Evolutionary conservation across 2,329 filamentous ascomycete genomes (phyloP), one percentile per base, ranked within the genome.

Genomic region (Achaetomium macrosporum): DNA sequence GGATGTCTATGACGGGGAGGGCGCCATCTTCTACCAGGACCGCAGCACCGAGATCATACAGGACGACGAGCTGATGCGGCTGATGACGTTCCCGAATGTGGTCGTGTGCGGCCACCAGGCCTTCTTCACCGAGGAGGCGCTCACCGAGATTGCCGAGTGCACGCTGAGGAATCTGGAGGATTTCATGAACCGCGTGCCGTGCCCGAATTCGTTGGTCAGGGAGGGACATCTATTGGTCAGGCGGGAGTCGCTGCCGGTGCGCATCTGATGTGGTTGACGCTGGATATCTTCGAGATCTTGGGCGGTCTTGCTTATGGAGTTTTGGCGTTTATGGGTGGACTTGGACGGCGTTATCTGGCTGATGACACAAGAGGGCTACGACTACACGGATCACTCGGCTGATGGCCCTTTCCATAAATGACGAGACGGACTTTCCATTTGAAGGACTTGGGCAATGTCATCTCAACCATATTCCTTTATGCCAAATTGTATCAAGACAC

Each of bases 21-120:
- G 76, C n/a, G 66, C 71, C 37, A 68, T 85, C 35, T 87, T 87
- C 62, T 86, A 86, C 65, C 75, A 79, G 60, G 83, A 86, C 59
- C 81, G 83, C 61, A 84, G 81, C 5, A 75, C 72, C 13, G 76
- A 83, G 57, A 82, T 86, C 60, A 84, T 86, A 57, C 73, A 85
- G 45, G 84, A 87, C 62, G 83, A 87, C 60, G 72, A 78, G 51
- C 70, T 87, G 42, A 83, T 83, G 76, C 76, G 83, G 5, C 67
- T 87, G 57, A 79, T 83, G 68, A 85, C 82, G 0, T 87, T 87
- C 61, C 83, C 77, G 54, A 87, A 87, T 57, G 83, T 85, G 3
- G 65, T 87, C 42, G 70, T 87, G 54, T 83, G 78, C 57, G 83
- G 83, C 0, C 84, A 87, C 60, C 84, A 87, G 70, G 84, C 81